These are phyloP conservation scores for Botryotinia convoluta DNA, from an alignment of 2,329 filamentous ascomycete species.

Conservation along the genomic window DNA sequence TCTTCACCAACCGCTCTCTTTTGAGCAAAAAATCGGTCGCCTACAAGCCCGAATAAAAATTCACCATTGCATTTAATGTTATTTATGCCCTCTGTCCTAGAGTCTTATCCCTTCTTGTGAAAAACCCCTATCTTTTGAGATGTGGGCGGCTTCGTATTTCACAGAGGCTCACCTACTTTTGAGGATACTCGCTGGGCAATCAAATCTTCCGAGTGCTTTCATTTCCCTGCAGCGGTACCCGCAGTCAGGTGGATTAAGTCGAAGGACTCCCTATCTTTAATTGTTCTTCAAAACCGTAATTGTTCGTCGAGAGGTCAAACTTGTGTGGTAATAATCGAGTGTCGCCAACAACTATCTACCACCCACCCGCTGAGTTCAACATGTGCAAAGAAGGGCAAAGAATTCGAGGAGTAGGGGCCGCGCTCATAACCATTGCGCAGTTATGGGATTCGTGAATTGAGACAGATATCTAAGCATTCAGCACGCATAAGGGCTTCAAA, in stretches of 20 bases:
- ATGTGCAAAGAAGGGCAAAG: background rate
- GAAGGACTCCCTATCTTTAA: fast-evolving
- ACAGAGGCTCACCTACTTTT: background rate
- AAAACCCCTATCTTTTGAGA: fast-evolving
- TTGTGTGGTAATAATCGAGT: background rate
- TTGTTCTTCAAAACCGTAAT: background rate
- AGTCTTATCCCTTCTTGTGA: no score
- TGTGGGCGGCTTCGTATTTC: background rate
- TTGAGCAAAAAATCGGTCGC: background rate
- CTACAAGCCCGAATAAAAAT: background rate
- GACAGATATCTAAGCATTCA: fast-evolving
- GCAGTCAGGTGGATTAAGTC: background rate
- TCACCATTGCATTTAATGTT: background rate
- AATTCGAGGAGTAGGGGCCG: background rate
- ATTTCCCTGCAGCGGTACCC: background rate
- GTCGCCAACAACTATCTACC: background rate
- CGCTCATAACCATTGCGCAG: background rate
- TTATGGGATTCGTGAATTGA: fast-evolving
- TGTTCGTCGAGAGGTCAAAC: background rate
- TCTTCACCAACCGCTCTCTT: background rate
- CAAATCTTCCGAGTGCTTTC: background rate
- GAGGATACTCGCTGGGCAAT: background rate
- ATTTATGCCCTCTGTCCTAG: fast-evolving
- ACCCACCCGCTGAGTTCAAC: background rate
- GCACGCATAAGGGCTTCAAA: fast-evolving